phyloP scores from a whole-genome alignment of 1,284 basidiomycete species.

The Schizophyllum amplum region DNA sequence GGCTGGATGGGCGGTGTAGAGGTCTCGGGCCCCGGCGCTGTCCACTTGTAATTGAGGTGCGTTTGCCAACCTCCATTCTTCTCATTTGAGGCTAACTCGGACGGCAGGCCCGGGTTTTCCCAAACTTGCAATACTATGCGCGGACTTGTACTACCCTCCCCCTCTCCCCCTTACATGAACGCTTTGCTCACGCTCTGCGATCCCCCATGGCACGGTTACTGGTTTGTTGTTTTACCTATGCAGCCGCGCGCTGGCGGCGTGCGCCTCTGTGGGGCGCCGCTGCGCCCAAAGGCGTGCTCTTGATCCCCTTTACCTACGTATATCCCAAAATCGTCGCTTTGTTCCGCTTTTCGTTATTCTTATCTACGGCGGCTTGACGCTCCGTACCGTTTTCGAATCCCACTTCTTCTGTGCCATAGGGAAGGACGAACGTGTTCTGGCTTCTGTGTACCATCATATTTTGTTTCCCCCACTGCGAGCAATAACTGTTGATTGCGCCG shows the following conservation, averaged over 20 bases:
- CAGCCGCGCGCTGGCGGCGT: neutral
- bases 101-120: neutral
- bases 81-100: neutral
- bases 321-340: constrained; percentile 8
- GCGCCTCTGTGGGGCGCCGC: neutral
- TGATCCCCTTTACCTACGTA: constrained; percentile 13
- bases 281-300: neutral
- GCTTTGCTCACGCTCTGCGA: neutral
- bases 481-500: neutral
- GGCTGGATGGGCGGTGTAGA: neutral
- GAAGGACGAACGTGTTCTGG: neutral
- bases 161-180: neutral
- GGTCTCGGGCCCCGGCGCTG: neutral
- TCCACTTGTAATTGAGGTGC: neutral
- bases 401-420: neutral
- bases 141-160: neutral
- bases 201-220: neutral
- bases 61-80: neutral
- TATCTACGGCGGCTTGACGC: constrained; percentile 22
- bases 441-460: constrained; percentile 4
- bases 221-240: neutral
- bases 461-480: constrained; percentile 8
- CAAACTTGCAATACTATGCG: neutral
- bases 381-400: constrained; percentile 9
- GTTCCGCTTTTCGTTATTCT: neutral